Evolutionary conservation across 129 eudicot genomes (phyloP), one percentile per base, ranked within the genome.

Genomic region (Smallanthus sonchifolius): DNA sequence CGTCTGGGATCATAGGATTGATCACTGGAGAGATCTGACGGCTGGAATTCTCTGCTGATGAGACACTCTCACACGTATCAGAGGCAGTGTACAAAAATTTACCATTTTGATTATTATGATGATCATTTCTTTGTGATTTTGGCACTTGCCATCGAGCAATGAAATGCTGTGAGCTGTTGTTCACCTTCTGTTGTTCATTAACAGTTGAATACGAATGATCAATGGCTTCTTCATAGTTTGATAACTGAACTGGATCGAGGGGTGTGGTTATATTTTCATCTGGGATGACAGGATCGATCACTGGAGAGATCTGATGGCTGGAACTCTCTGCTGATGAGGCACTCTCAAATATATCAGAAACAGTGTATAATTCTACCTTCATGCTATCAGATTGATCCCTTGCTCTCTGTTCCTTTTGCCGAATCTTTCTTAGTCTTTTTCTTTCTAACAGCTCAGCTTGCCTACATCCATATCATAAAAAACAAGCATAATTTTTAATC

Each of bases 381-480:
- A 77, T 69, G 59, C 75, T 85, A 66, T 73, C 56, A 39, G 84
- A 67, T 49, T 75, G 88, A 49, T 85, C 96, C 81, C 78, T 88
- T 44, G 78, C 85, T 79, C 82, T 86, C 67, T 90, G 97, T 80
- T 91, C 96, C 83, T 88, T 95, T 76, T 88, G 97, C 32, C 97
- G 75, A 67, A 91, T 86, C 82, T 87, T 95, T 82, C 76, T 91
- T 65, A 16, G 94, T 52, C 79, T 84, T 85, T 95, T 91, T 77
- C 81, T 88, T 69, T 95, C 97, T 69, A 87, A 78, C 38, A 83
- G 59, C 75, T 80, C 87, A 47, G 96, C 94, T 88, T 80, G 96
- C 84, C 99, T 95, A 66, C 45, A 36, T 59, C 13, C 55, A 80
- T 36, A 74, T 13, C 37, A 61, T 13, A 39, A 76, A 49, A 74